Conservation (phyloP, 2,329 filamentous ascomycete genomes). For the Bipolaris cookei region DNA sequence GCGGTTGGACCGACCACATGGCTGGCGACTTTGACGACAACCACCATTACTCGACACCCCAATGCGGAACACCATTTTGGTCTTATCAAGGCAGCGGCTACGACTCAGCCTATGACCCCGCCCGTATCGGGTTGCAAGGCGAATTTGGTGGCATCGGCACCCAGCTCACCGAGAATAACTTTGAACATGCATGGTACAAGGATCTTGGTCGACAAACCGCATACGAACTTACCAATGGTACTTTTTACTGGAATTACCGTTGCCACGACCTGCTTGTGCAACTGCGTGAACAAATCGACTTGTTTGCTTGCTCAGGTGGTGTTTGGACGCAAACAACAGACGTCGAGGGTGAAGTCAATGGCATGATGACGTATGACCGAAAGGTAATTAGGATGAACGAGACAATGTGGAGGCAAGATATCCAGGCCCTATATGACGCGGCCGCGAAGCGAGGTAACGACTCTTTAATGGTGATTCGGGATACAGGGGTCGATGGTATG, state of each 20-base stretch:
- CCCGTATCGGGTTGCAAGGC: conserved; percentile 70
- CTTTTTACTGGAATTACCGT: conserved; percentile 71
- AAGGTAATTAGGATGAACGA: conserved; percentile 63
- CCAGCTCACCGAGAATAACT: conserved; percentile 59
- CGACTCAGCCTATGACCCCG: conserved; percentile 59
- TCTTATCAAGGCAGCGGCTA: conserved; percentile 60
- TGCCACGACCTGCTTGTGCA: conserved; percentile 60
- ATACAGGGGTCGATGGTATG: background rate
- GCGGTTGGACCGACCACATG: conserved; percentile 72
- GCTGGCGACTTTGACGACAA: conserved; percentile 71
- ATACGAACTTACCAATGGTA: conserved; percentile 67
- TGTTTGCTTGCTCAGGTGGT: conserved; percentile 68
- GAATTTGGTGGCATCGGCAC: conserved; percentile 74
- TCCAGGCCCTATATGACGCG: conserved; percentile 65
- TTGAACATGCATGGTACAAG: conserved; percentile 69
- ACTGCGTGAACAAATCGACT: conserved; percentile 57
- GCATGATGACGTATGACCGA: conserved; percentile 72
- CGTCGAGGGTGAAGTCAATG: conserved; percentile 77
- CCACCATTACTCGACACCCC: conserved; percentile 73
- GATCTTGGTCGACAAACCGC: conserved; percentile 65
- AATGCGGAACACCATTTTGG: conserved; percentile 74
- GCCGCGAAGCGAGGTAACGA: conserved; percentile 22
- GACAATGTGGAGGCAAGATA: conserved; percentile 66
- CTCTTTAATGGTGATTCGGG: background rate
- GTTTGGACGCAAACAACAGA: conserved; percentile 78